phyloP scores from a whole-genome alignment of 305 asterid species.

The Rubia occidens region DNA sequence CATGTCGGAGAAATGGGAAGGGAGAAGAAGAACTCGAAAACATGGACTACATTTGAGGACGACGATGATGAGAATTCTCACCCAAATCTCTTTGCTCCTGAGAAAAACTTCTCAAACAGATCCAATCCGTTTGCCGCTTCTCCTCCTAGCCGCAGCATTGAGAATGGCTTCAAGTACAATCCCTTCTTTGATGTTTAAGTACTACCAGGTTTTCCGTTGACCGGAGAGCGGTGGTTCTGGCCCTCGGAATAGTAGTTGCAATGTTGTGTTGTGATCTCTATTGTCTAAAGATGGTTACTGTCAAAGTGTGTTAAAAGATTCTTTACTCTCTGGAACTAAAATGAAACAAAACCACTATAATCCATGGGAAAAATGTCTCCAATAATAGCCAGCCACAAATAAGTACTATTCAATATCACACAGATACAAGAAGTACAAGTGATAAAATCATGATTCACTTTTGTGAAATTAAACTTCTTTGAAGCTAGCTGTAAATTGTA shows the following conservation, averaged over 20 bases:
- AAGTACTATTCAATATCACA: too few relatives aligned
- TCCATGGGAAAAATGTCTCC: not conserved
- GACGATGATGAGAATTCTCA: slow-evolving; percentile 48
- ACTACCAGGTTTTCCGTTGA: too few relatives aligned
- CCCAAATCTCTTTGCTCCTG: slow-evolving; percentile 55
- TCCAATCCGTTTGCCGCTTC: slow-evolving; percentile 19
- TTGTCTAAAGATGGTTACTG: not conserved
- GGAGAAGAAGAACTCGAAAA: slow-evolving; percentile 29
- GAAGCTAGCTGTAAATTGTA: too few relatives aligned
- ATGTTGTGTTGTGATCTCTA: slow-evolving; percentile 3
- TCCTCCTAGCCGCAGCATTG: slow-evolving; percentile 40
- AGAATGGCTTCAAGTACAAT: slow-evolving; percentile 61
- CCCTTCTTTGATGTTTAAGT: slow-evolving; percentile 61
- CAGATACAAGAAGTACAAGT: too few relatives aligned
- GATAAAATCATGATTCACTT: too few relatives aligned
- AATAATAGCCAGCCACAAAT: not conserved
- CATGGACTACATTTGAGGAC: slow-evolving; percentile 58
- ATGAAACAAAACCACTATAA: not conserved
- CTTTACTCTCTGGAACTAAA: not conserved
- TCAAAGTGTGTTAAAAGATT: not conserved
- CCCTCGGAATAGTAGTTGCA: not conserved
- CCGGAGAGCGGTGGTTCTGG: not conserved
- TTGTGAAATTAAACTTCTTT: too few relatives aligned
- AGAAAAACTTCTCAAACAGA: slow-evolving; percentile 22
- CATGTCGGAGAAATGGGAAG: slow-evolving; percentile 49